Evolutionary conservation across 164 flowering plant species (phyloP), one percentile per base, ranked within the genome.

Genomic region (Vitis cinerea): DNA sequence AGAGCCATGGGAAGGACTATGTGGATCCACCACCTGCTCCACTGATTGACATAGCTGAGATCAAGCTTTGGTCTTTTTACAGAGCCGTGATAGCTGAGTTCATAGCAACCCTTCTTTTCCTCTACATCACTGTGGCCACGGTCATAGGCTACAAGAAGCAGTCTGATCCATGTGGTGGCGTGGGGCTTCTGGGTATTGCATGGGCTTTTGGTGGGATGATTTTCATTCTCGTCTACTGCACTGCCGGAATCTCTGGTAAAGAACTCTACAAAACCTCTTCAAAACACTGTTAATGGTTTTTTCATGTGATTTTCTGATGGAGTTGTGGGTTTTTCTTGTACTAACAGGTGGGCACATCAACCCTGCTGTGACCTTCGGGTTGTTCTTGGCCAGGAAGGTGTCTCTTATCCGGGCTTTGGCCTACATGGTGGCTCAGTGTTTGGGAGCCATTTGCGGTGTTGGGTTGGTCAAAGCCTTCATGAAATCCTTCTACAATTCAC

Each of bases 141-240:
- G 91, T 85, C 63, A 84, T 89, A 63, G 94, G 94, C 49, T 75
- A 87, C 85, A 80, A 79, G 67, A 83, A 82, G 66, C 81, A 81
- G 30, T 16, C 74, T 51, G 89, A 60, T 15, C 80, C 81, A 3
- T 89, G 94, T 65, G 81, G 50, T 29, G 87, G 88, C 50, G 94
- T 89, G 14, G 94, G 94, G 4, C 61, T 87, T 61, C 82, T 89
- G n/a, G 94, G 94, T 56, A 81, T 89, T 53, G 90, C 94, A 2
- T 89, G 94, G 94, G 82, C 94, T 37, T 87, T 88, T 59, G 93
- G 93, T 64, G 93, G 93, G 81, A 88, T 87, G 89, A 87, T 87
- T 77, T 86, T 86, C 77, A 50, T 86, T 66, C 90, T 88, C 70
- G 90, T 88, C 53, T 86, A 86, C 87, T 86, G 89, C 87, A 87